These are phyloP conservation scores for Hypoxylon sp. DNA, from an alignment of 2,329 filamentous ascomycete species.

Conservation along the genomic window DNA sequence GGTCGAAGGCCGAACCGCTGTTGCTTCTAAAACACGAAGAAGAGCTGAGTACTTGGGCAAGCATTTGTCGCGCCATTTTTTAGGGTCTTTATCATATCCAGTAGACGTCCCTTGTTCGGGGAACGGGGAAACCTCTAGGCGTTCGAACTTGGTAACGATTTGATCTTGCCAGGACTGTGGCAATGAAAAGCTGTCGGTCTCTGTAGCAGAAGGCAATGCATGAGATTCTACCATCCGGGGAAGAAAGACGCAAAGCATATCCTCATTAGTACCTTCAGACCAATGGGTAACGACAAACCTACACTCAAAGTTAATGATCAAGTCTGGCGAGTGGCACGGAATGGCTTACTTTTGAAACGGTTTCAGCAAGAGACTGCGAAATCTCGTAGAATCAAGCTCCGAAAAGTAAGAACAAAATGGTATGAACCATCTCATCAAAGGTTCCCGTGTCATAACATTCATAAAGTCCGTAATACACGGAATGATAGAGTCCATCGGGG, in stretches of 20 bases:
- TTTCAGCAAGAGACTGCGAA: constrained; percentile 82
- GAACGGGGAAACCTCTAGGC: constrained; percentile 74
- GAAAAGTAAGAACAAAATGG: constrained; percentile 88
- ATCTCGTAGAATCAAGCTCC: constrained; percentile 79
- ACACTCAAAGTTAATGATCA: constrained; percentile 51
- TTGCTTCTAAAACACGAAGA: constrained; percentile 73
- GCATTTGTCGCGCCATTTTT: constrained; percentile 73
- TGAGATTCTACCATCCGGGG: constrained; percentile 73
- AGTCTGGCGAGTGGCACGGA: neutral
- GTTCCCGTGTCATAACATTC: constrained; percentile 74
- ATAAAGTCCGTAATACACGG: constrained; percentile 76
- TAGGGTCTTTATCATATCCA: constrained; percentile 71
- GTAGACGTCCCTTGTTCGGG: constrained; percentile 70
- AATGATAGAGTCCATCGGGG: constrained; percentile 84
- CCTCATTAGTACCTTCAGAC: constrained; percentile 75
- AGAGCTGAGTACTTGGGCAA: constrained; percentile 78
- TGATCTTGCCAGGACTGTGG: constrained; percentile 80
- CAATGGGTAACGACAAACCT: constrained; percentile 84
- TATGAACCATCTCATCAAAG: constrained; percentile 81
- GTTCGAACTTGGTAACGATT: constrained; percentile 78
- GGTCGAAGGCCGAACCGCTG: constrained; percentile 75
- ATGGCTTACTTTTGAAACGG: constrained; percentile 80
- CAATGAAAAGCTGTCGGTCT: constrained; percentile 69
- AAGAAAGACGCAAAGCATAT: constrained; percentile 77
- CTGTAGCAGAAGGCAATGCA: constrained; percentile 67